Conservation (phyloP, 441 rosid species). For the Theobroma grandiflorum region DNA sequence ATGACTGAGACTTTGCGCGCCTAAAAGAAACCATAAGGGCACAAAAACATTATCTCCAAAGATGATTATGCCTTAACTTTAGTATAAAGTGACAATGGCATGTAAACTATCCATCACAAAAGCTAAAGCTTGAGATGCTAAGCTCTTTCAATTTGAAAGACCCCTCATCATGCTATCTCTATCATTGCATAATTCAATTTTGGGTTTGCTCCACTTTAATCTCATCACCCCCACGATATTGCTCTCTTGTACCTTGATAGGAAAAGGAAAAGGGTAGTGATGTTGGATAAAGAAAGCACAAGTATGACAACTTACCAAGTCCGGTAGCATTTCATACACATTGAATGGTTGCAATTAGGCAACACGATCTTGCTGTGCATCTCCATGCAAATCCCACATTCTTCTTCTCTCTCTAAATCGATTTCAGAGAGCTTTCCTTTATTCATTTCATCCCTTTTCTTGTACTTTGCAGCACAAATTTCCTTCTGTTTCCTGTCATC, state of each 20-base stretch:
- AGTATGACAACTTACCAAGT: conserved; percentile 47
- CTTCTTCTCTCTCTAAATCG: conserved; percentile 73
- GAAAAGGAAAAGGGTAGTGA: not conserved
- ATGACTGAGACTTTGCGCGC: conserved; percentile 63
- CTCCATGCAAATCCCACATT: conserved; percentile 80
- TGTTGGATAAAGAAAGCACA: not conserved
- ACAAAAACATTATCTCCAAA: not conserved
- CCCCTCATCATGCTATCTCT: not conserved
- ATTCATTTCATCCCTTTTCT: conserved; percentile 41
- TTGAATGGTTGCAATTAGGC: conserved; percentile 68
- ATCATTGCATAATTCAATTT: not conserved
- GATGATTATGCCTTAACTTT: not conserved
- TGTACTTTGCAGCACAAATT: conserved; percentile 56
- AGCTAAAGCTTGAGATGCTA: not conserved
- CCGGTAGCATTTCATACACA: conserved; percentile 68
- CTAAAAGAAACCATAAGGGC: conserved; percentile 32
- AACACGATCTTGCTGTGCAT: conserved; percentile 56
- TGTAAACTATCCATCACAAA: not conserved
- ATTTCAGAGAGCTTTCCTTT: conserved; percentile 77
- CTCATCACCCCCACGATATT: not conserved
- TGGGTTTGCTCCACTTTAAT: not conserved
- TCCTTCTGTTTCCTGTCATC: conserved; percentile 74
- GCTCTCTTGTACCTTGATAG: not conserved
- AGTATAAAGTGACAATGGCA: not conserved
- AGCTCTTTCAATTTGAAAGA: not conserved